Percentiles rank a stretch among this genome's conserved stretches.
Evolutionary conservation across 108 stramenopile species (phyloP).

Genomic region (Cyclotella atomus): DNA sequence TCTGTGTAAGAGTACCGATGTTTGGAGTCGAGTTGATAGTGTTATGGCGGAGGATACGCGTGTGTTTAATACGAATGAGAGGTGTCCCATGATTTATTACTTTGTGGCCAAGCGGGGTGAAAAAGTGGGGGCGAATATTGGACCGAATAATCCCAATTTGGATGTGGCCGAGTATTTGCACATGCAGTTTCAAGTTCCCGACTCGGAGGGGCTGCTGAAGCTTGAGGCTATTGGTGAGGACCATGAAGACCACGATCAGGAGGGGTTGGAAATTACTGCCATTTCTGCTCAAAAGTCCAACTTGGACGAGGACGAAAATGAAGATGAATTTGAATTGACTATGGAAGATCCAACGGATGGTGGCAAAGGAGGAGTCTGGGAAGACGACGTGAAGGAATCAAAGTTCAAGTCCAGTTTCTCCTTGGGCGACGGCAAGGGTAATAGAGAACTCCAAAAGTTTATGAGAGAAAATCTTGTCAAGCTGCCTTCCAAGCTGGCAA

Average conservation of each 20-base stretch:
- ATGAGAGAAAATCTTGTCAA: conserved; percentile 60
- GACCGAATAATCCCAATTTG: conserved; percentile 69
- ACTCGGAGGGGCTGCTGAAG: conserved; percentile 32
- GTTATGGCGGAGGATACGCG: conserved; percentile 84
- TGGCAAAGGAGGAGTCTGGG: conserved; percentile 50
- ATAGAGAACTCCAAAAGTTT: conserved; percentile 50
- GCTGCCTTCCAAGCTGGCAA: conserved; percentile 67
- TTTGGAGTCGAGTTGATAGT: conserved; percentile 81
- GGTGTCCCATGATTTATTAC: conserved; percentile 95
- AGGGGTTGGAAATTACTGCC: conserved; percentile 24
- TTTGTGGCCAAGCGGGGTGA: conserved; percentile 88
- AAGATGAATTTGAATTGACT: conserved; percentile 42
- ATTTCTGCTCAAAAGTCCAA: conserved; percentile 6
- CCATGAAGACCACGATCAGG: conserved; percentile 42
- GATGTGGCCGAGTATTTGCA: conserved; percentile 97
- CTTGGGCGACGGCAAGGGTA: conserved; percentile 31
- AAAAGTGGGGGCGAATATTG: conserved; percentile 39
- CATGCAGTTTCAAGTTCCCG: conserved; percentile 73
- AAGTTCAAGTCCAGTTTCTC: conserved; percentile 11
- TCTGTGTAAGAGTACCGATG: conserved; percentile 89
- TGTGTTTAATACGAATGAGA: conserved; percentile 96
- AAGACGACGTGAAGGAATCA: conserved; percentile 20
- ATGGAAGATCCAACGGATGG: conserved; percentile 55
- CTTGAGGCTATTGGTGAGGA: conserved; percentile 56
- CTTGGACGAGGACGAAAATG: conserved; percentile 23